Evolutionary conservation across 306 rosid genomes (phyloP), one percentile per base, ranked within the genome.

Genomic region (Crotalaria pallida): DNA sequence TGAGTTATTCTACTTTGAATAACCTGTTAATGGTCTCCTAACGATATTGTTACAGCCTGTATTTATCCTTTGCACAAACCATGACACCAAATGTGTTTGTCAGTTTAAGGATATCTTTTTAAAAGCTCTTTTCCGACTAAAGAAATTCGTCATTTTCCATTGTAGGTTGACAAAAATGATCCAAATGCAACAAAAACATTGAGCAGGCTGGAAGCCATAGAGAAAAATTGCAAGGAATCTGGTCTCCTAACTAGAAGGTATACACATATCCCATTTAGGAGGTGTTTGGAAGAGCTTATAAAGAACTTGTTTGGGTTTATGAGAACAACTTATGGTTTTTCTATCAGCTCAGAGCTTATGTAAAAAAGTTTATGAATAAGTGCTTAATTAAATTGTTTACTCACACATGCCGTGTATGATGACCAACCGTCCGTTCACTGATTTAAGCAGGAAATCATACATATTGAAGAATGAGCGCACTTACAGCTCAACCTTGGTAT

Each of bases 121-220:
- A 12, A n/a, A n/a, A 22, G 64, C 48, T 24, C 9, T 76, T 23
- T 63, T 66, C 72, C 77, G 15, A 15, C 67, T 77, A 61, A 53
- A 36, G 45, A 18, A 17, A 7, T 75, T 19, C 48, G 1, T 10
- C 61, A 43, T 71, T 52, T 78, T 76, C 63, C 67, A 2, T 66
- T 81, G 26, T 71, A 94, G 99, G 92, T 94, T 73, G 86, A 91
- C 91, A 80, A 64, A 76, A 80, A 82, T 69, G 97, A 94, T 70
- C 99, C 92, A 53, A 86, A 86, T 84, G 97, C 97, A 27, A 65
- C 88, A 64, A 94, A 87, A 84, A 83, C 97, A 19, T 67, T 89
- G 85, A 87, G 79, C 84, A 84, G 99, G 84, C 76, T 94, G 60
- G 95, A 80, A 77, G 80, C 81, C 11, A 81, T 88, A 78, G 95